Evolutionary conservation across 225 moss, liverwort and hornwort genomes (phyloP), one percentile per base, ranked within the genome.

Genomic region (Polytrichum formosum): DNA sequence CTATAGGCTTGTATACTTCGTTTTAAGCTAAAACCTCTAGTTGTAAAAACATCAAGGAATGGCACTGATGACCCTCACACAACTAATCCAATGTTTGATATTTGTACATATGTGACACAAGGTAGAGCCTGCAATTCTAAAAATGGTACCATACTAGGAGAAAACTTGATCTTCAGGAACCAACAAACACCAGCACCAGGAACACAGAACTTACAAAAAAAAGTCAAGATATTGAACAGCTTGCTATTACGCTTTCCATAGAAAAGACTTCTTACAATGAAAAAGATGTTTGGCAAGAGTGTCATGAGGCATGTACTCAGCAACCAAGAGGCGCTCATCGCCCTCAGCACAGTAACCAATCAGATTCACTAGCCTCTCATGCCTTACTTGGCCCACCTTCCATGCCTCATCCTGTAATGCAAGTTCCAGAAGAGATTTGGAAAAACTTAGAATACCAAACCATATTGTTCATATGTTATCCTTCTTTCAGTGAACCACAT

Each of bases 301-400:
- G 74, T 97, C 96, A 68, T 97, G 92, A 2, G 96, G 93, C 96
- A 97, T 97, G 76, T 83, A 97, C 78, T 97, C 96, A 4, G 96
- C 93, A 21, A 97, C 96, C 69, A 97, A 78, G n/a, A 97, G 82
- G 60, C 96, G 92, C 59, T 97, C 96, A 74, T 97, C 96, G 26
- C 94, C 94, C 77, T 97, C 96, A 72, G 87, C 90, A 75, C 94
- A 97, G 56, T 84, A 97, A 10, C 96, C 96, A 59, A 97, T 90
- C 37, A 97, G 76, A 79, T 97, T 97, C 67, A 97, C 94, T 65
- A 97, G 72, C 60, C 91, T 91, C 70, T 92, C 90, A 71, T 97
- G 94, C 55, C 96, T 85, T 55, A 97, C 96, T 82, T 91, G 90
- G n/a, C 96, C 96, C 28, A 97, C 96, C 72, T 91, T 94, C 89